Conservation (phyloP, 164 flowering plant genomes). For the Chimonanthus salicifolius region DNA sequence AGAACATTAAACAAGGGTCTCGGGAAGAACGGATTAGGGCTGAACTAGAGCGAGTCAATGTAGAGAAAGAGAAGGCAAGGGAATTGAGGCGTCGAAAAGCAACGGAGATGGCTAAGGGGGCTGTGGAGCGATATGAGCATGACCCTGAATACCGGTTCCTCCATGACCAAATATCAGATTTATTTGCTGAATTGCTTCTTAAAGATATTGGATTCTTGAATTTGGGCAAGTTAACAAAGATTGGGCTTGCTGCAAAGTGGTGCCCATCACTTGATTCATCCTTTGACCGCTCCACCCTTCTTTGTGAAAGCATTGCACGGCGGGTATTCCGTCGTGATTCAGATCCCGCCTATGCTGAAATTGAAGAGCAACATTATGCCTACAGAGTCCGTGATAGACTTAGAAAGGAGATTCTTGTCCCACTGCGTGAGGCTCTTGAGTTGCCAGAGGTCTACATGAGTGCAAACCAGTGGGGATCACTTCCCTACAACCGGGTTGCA, state of each 20-base stretch:
- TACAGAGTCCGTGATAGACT: conserved; percentile 43
- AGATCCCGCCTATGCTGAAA: conserved; percentile 24
- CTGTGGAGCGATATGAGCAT: conserved; percentile 17
- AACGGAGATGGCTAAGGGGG: conserved; percentile 18
- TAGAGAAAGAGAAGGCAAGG: background rate
- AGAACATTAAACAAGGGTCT: background rate
- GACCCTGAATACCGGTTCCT: conserved; percentile 27
- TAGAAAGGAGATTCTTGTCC: conserved; percentile 38
- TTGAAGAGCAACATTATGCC: conserved; percentile 40
- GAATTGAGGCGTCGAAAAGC: background rate
- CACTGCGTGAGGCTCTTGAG: conserved; percentile 26
- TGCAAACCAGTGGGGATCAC: conserved; percentile 33
- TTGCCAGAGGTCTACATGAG: conserved; percentile 46
- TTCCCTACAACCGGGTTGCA: conserved; percentile 44
- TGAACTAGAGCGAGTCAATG: conserved; percentile 1
- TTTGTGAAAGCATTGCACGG: conserved; percentile 46
- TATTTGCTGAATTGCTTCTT: conserved; percentile 18
- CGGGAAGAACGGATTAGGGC: conserved; percentile 2
- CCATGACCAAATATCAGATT: conserved; percentile 25
- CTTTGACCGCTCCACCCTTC: conserved; percentile 18
- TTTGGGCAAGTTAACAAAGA: conserved; percentile 10
- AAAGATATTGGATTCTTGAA: conserved; percentile 15
- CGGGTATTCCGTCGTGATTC: conserved; percentile 34
- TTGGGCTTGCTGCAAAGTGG: conserved; percentile 31
- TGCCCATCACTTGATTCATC: conserved; percentile 31